Conservation (phyloP, 2,329 filamentous ascomycete genomes). For the Penicillium expansum region DNA sequence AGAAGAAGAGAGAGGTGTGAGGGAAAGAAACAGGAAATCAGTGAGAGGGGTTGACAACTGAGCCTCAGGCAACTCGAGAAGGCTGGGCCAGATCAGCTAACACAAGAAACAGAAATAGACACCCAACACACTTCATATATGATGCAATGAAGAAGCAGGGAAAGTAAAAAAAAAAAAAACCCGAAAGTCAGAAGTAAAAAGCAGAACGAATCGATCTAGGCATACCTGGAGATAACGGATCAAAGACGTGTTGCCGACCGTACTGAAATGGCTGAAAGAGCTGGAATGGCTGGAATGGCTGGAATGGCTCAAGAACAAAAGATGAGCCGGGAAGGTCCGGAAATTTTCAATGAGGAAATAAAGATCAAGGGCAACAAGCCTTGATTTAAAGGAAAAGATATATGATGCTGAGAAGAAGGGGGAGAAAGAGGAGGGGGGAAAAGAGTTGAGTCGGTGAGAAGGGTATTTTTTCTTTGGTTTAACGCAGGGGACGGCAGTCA, state of each 20-base stretch:
- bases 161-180: neutral
- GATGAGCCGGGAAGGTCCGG: slow-evolving; percentile 1
- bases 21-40: slow-evolving; percentile 9
- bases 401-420: neutral
- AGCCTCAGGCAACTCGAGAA: slow-evolving; percentile 19
- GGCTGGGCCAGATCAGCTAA: slow-evolving; percentile 9
- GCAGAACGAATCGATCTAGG: neutral
- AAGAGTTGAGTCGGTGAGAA: slow-evolving; percentile 25
- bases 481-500: slow-evolving; percentile 1
- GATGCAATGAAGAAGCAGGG: neutral
- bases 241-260: slow-evolving; percentile 20
- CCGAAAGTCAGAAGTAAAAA: neutral
- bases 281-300: neutral
- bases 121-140: neutral
- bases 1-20: slow-evolving; percentile 12
- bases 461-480: slow-evolving; percentile 20
- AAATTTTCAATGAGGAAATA: neutral
- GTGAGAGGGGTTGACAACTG: slow-evolving; percentile 14
- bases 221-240: slow-evolving; percentile 14
- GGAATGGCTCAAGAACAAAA: neutral
- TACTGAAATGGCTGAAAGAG: neutral
- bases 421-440: slow-evolving; percentile 17
- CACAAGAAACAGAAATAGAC: neutral
- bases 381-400: slow-evolving; percentile 17
- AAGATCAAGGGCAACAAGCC: slow-evolving; percentile 26